phyloP scores from a whole-genome alignment of 345 rosid genomes.

The Jatropha curcas region DNA sequence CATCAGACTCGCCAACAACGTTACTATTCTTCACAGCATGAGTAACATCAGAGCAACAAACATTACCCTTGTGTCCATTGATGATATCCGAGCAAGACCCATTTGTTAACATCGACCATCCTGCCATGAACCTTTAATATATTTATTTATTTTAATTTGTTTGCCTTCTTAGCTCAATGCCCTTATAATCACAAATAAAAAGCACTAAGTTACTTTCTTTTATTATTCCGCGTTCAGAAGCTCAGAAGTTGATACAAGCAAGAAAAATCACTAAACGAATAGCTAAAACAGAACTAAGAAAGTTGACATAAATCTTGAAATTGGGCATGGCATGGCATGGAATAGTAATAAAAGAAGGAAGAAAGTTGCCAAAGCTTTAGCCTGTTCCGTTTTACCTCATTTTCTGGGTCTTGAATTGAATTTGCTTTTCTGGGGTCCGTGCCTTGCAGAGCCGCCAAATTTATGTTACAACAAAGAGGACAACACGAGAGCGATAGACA shows the following conservation, averaged over 20 bases:
- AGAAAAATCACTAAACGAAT: neutral
- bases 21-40: constrained; percentile 20
- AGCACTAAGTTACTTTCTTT: neutral
- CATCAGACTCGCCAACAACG: constrained; percentile 20
- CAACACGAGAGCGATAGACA: neutral
- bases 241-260: neutral
- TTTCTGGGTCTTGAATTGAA: constrained; percentile 10
- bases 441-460: constrained; percentile 28
- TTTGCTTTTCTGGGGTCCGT: constrained; percentile 1
- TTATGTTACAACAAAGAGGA: neutral
- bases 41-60: constrained; percentile 19
- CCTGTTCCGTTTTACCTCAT: constrained; percentile 13
- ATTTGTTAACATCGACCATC: constrained; percentile 47
- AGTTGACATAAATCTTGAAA: constrained; percentile 15
- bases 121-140: constrained; percentile 45
- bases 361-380: neutral
- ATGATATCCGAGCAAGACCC: constrained; percentile 32
- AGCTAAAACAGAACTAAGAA: neutral
- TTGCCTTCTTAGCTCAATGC: neutral
- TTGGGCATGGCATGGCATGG: neutral
- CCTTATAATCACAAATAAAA: constrained; percentile 8
- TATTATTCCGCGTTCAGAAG: neutral
- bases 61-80: constrained; percentile 14
- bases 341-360: neutral
- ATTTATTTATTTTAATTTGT: neutral